Evolutionary conservation across 306 rosid genomes (phyloP).

Genomic region (Vicia sativa): DNA sequence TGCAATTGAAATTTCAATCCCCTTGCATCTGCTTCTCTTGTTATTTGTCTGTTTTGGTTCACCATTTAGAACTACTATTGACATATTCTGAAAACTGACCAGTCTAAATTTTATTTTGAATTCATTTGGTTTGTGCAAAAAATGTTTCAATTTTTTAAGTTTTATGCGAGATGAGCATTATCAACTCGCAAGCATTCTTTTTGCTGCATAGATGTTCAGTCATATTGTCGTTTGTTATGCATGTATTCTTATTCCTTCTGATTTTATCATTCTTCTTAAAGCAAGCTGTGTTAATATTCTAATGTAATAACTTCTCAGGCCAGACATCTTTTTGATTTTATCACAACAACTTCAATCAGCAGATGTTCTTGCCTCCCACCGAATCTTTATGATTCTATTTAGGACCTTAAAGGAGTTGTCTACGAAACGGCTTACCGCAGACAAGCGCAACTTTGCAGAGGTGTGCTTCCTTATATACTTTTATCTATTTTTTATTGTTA

Average conservation of each 20-base stretch:
- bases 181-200: constrained; percentile 11
- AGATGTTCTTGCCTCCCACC: constrained; percentile 78
- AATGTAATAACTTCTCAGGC: constrained; percentile 68
- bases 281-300: constrained; percentile 47
- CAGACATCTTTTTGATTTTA: constrained; percentile 82
- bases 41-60: background rate
- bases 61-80: constrained; percentile 8
- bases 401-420: constrained; percentile 88
- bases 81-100: constrained; percentile 1
- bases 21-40: background rate
- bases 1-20: constrained; percentile 24
- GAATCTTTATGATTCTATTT: constrained; percentile 80
- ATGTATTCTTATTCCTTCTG: constrained; percentile 12
- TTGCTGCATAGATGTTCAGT: constrained; percentile 16
- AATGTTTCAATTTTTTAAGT: constrained; percentile 9
- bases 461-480: constrained; percentile 44
- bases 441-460: constrained; percentile 90
- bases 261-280: constrained; percentile 32
- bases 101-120: constrained; percentile 6
- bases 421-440: constrained; percentile 82
- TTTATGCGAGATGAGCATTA: constrained; percentile 27
- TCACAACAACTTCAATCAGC: constrained; percentile 87
- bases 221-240: constrained; percentile 21
- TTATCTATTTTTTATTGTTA: constrained; percentile 16
- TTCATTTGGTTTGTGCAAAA: background rate